Evolutionary conservation across 2,329 filamentous ascomycete species (phyloP).

Genomic region (Fusarium vanettenii): DNA sequence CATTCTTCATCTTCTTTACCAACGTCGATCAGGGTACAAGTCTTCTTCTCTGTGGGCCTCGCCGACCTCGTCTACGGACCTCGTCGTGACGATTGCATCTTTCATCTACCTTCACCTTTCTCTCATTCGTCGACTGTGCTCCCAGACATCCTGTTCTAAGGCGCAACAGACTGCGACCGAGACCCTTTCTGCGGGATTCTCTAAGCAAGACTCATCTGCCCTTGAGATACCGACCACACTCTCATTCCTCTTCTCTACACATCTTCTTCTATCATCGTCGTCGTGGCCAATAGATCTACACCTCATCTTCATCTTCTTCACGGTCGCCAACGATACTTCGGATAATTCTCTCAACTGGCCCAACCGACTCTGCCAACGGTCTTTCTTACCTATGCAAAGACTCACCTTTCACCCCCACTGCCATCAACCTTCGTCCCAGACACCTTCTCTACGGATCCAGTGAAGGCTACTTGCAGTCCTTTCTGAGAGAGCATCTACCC

Average conservation of each 20-base stretch:
- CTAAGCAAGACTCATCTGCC: not conserved
- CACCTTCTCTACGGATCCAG: not conserved
- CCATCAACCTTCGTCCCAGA: not conserved
- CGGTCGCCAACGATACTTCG: not conserved
- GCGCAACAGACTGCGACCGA: not conserved
- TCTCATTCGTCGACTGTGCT: not conserved
- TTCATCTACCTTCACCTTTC: not conserved
- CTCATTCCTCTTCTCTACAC: not conserved
- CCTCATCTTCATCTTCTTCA: not conserved
- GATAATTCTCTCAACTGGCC: not conserved
- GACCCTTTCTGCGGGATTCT: not conserved
- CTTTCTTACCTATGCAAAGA: not conserved
- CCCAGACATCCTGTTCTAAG: not conserved
- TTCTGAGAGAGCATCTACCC: not conserved
- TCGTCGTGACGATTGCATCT: not conserved
- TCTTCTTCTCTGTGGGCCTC: not conserved
- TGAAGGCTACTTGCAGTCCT: not conserved
- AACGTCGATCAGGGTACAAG: not conserved
- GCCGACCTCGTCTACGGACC: not conserved
- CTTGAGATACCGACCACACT: not conserved
- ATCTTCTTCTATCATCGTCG: not conserved
- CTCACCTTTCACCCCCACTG: not conserved
- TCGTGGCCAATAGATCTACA: not conserved
- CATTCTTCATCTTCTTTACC: not conserved
- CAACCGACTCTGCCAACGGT: not conserved